These are phyloP conservation scores for Sugiyamaella qingdaonensis DNA, from an alignment of 805 yeast species.

Conservation along the genomic window DNA sequence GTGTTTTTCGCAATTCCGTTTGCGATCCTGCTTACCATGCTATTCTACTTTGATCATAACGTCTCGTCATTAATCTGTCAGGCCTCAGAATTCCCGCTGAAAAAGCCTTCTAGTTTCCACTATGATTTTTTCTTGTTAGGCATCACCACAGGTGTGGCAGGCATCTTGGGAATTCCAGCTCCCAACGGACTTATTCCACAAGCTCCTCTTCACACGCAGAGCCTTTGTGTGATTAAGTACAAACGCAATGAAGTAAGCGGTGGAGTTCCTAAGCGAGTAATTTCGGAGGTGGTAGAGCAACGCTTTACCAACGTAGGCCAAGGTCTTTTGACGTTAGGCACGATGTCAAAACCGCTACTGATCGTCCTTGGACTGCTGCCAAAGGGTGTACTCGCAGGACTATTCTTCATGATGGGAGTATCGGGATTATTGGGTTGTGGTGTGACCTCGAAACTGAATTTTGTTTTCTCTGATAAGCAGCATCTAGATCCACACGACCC, in stretches of 20 bases:
- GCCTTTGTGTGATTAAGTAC: slow-evolving; percentile 55
- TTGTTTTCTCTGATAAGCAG: slow-evolving; percentile 55
- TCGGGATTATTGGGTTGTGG: slow-evolving; percentile 68
- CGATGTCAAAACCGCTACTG: slow-evolving; percentile 86
- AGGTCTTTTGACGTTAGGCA: slow-evolving; percentile 76
- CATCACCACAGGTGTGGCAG: slow-evolving; percentile 79
- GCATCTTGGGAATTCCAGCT: slow-evolving; percentile 86
- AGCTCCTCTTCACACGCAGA: slow-evolving; percentile 87
- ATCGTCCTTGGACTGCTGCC: slow-evolving; percentile 80
- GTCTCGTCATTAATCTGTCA: slow-evolving; percentile 93
- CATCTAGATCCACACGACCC: slow-evolving; percentile 34
- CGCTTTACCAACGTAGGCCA: slow-evolving; percentile 79
- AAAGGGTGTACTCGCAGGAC: slow-evolving; percentile 87
- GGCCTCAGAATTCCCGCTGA: slow-evolving; percentile 70
- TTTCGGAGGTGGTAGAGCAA: slow-evolving; percentile 76
- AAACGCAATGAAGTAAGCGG: slow-evolving; percentile 18
- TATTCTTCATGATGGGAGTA: slow-evolving; percentile 90
- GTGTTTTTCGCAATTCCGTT: slow-evolving; percentile 90
- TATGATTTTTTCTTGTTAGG: slow-evolving; percentile 88
- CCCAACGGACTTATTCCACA: slow-evolving; percentile 97
- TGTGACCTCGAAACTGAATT: slow-evolving; percentile 59
- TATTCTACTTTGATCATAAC: slow-evolving; percentile 93
- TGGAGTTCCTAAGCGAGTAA: slow-evolving; percentile 20
- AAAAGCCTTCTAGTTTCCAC: slow-evolving; percentile 86
- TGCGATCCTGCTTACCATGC: slow-evolving; percentile 75